Base-by-base conservation (phyloP, 306 rosid genomes). In the Mucuna pruriens region DNA sequence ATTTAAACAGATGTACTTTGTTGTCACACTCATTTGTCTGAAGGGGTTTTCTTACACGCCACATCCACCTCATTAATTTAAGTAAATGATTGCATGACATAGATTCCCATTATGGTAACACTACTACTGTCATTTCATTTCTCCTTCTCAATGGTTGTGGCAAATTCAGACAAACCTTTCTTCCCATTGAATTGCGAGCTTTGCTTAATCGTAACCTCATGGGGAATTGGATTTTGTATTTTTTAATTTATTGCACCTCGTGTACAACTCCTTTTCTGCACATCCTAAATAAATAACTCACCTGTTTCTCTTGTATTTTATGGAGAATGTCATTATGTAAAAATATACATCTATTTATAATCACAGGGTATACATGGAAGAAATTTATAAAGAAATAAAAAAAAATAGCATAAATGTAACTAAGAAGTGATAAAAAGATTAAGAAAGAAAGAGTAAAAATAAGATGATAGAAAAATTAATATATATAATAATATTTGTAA, bases 11-110 rank as follows among this genome's bases (percentile, higher is more conserved):
- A 52, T n/a, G 25, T n/a, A 52, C 22, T 52, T 52, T 67, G 31
- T 29, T 29, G 31, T 29, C 31, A 29, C 55, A 48, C 49, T 38
- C 39, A 31, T 68, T 44, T 77, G 12, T 48, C 65, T 57, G 29
- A 11, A 31, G 15, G 63, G 58, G 40, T 34, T 84, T 58, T 15
- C 87, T 79, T 84, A 49, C 87, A 84, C 84, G 84, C 84, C 7
- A 80, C 82, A 64, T 73, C 80, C 60, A 42, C 34, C 45, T 13
- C 67, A n/a, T 17, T 17, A 51, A 72, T 20, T 33, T 67, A 52
- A 22, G 55, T 23, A 79, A 71, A 78, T 55, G 64, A 61, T 74
- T 63, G 73, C 84, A 58, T 75, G 69, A 63, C 83, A 55, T 74
- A 72, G 63, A 57, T 73, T 73, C 84, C 80, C 80, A 38, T 80